phyloP scores from a whole-genome alignment of 2,329 filamentous ascomycete species.

The Westerdykella aurantiaca region DNA sequence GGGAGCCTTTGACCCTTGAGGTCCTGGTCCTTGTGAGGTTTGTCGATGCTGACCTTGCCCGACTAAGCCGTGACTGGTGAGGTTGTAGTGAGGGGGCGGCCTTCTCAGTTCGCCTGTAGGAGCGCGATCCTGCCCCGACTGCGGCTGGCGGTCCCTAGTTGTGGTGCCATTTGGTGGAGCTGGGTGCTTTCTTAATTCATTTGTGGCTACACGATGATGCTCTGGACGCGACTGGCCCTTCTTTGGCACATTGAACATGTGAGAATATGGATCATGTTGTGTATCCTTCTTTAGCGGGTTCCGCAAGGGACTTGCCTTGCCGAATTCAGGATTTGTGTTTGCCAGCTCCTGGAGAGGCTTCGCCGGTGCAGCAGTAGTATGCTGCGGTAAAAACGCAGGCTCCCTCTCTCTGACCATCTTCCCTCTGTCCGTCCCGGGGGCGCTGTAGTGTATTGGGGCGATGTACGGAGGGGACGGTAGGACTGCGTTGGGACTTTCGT shows the following conservation, averaged over 20 bases:
- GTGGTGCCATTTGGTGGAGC: not conserved
- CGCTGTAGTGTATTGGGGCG: not conserved
- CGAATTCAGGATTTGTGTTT: conserved; percentile 45
- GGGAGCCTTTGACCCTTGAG: not conserved
- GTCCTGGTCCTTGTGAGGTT: conserved; percentile 4
- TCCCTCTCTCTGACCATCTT: conserved; percentile 51
- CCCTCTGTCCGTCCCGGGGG: conserved; percentile 3
- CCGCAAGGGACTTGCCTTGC: conserved; percentile 53
- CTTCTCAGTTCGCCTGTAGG: conserved; percentile 5
- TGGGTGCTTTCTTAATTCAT: not conserved
- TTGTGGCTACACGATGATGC: conserved; percentile 38
- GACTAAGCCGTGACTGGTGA: conserved; percentile 1
- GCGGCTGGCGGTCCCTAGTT: conserved; percentile 12
- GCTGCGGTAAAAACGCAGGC: conserved; percentile 36
- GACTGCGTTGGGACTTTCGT: conserved; percentile 16
- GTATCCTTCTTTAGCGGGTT: conserved; percentile 40
- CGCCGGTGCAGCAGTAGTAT: conserved; percentile 15
- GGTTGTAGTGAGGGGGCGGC: not conserved
- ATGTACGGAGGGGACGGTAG: conserved; percentile 6
- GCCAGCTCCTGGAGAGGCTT: conserved; percentile 31
- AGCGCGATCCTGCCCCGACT: conserved; percentile 9
- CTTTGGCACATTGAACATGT: conserved; percentile 50
- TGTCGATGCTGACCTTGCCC: conserved; percentile 1
- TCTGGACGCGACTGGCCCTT: conserved; percentile 45
- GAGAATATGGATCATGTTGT: conserved; percentile 23